Evolutionary conservation across 1,284 basidiomycete species (phyloP), one percentile per base, ranked within the genome.

Genomic region (Heterobasidion parviporum): DNA sequence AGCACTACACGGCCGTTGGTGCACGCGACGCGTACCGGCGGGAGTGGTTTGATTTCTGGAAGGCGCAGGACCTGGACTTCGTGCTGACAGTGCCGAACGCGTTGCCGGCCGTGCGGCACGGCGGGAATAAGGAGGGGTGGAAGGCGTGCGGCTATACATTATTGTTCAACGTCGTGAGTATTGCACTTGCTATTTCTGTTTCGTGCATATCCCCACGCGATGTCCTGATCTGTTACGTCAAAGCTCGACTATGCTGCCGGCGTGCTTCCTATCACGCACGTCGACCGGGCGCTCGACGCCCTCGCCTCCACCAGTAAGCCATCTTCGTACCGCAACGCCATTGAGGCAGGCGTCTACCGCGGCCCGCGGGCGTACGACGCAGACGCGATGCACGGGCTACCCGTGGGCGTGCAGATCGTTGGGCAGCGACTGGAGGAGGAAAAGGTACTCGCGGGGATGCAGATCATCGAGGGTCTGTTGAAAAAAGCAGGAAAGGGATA

Each of bases 351-450:
- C 65, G 6, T 72, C 71, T 36, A 71, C 71, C 14, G 79, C 78
- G 57, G 62, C 26, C 26, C 26, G 26, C 26, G 66, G 5, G 73
- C 78, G 0, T 92, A 91, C 59, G 76, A 89, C 60, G 81, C 87
- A 1, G 71, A 77, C 9, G n/a, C 15, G n/a, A 90, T 89, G 83
- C 72, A 80, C 15, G 92, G 92, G 0, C 76, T 97, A 67, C 92
- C 93, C 0, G 81, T 96, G 0, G 87, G 83, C 0, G 79, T 97
- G 44, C 94, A 97, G 71, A 67, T 96, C 15, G 85, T 90, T 0
- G 89, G 89, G 0, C 80, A 75, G 64, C 79, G 77, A 58, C 92
- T 84, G 80, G 87, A 94, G 61, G 94, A 97, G 53, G 94, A 97
- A 72, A 91, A 89, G 68, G 84, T 94, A 4, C 65, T 97, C 50